A percentile compares a stretch with the other conserved stretches of the same genome.
Evolutionary conservation across 2,329 filamentous ascomycete genomes (phyloP).

Genomic region (Cercospora sp.): DNA sequence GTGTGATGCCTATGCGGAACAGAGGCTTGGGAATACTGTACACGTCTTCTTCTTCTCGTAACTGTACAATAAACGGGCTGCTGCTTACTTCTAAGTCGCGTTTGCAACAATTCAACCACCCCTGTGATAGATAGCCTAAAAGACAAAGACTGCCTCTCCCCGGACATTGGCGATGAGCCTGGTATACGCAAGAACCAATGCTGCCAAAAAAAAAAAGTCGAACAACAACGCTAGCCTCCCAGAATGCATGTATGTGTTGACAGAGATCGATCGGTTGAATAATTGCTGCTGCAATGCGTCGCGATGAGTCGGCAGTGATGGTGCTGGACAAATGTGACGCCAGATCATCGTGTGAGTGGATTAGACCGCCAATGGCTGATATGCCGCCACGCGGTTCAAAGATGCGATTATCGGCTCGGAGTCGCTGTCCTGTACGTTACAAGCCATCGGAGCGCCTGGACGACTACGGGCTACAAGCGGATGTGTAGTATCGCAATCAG

Average conservation of each 20-base stretch:
- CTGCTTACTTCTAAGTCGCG: neutral
- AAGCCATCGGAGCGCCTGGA: neutral
- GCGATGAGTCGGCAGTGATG: neutral
- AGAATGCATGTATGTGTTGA: neutral
- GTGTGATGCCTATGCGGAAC: neutral
- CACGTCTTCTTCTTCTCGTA: neutral
- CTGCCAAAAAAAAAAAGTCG: constrained; percentile 11
- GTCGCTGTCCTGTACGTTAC: neutral
- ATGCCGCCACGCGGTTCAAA: too few species aligned
- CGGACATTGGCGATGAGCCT: constrained; percentile 23
- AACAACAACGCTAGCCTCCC: constrained; percentile 6
- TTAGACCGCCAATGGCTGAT: neutral
- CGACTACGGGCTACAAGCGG: neutral
- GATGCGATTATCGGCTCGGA: too few species aligned
- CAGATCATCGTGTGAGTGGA: neutral
- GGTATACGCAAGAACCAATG: constrained; percentile 38
- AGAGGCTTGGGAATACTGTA: neutral
- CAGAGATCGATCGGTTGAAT: neutral
- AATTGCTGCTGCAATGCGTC: neutral
- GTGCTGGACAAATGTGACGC: neutral
- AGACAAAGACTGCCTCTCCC: constrained; percentile 8
- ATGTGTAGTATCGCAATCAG: neutral
- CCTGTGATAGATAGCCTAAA: constrained; percentile 5
- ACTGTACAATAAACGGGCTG: neutral
- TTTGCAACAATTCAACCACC: neutral